phyloP scores from a whole-genome alignment of 345 rosid species.

The Gossypium arboreum region DNA sequence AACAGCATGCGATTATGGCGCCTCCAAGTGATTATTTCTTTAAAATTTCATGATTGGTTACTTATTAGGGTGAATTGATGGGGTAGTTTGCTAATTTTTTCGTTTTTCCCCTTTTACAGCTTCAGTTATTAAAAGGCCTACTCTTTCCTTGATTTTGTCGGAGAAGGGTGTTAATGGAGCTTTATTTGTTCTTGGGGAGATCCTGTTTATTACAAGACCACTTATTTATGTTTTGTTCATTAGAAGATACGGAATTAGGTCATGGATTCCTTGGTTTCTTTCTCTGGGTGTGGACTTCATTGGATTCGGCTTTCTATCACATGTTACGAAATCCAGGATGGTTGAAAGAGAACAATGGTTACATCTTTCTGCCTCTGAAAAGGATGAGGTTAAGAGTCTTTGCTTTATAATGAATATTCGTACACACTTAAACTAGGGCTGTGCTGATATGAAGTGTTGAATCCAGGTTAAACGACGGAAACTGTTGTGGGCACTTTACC shows the following conservation, averaged over 20 bases:
- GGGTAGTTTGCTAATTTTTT: conserved; percentile 14
- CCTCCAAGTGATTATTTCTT: conserved; percentile 39
- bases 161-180: conserved; percentile 70
- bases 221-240: conserved; percentile 81
- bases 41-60: conserved; percentile 5
- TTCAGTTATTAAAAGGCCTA: conserved; percentile 36
- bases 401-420: background rate
- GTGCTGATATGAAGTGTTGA: conserved; percentile 17
- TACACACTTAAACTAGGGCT: conserved; percentile 2
- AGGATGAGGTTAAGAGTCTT: conserved; percentile 61
- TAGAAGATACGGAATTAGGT: conserved; percentile 69
- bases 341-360: conserved; percentile 37
- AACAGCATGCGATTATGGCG: conserved; percentile 55
- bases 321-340: conserved; percentile 29
- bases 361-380: conserved; percentile 53
- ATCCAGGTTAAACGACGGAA: conserved; percentile 79
- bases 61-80: background rate
- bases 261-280: conserved; percentile 95
- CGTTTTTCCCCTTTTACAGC: conserved; percentile 26
- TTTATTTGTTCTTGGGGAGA: conserved; percentile 64
- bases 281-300: conserved; percentile 64
- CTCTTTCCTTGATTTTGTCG: conserved; percentile 51
- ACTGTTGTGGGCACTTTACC: conserved; percentile 82
- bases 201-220: conserved; percentile 75
- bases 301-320: conserved; percentile 56